Percentiles rank a stretch among this genome's conserved stretches.
These are phyloP conservation scores for Amyloporia xantha DNA, from an alignment of 768 basidiomycete genomes.

Conservation along the genomic window DNA sequence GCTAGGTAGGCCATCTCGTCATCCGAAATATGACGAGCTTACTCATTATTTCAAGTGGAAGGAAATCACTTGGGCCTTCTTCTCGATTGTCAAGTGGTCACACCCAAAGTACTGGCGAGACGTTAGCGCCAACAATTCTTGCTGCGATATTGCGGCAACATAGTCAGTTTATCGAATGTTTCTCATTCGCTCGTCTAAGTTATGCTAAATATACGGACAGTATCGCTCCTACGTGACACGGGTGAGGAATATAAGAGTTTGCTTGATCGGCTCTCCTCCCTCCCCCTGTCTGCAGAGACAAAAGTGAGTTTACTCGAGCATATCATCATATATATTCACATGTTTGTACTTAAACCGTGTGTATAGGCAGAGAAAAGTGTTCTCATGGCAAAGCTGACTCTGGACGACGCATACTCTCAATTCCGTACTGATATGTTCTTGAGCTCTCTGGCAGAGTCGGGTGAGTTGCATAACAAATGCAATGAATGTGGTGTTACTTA, in stretches of 20 bases:
- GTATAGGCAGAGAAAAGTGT: constrained; percentile 66
- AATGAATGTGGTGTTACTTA: not conserved
- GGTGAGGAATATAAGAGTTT: constrained; percentile 45
- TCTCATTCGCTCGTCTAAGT: not conserved
- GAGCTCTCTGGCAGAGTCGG: constrained; percentile 85
- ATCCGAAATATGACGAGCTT: not conserved
- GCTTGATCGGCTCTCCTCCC: constrained; percentile 48
- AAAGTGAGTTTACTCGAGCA: constrained; percentile 35
- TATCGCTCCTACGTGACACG: constrained; percentile 58
- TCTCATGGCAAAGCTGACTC: constrained; percentile 68
- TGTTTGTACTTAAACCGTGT: not conserved
- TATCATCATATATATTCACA: not conserved
- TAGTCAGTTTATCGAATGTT: constrained; percentile 39
- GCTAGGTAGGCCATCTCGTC: constrained; percentile 27
- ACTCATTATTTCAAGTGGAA: not conserved
- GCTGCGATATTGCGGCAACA: constrained; percentile 60
- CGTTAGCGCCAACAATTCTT: constrained; percentile 53
- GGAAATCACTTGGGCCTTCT: constrained; percentile 15
- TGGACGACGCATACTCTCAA: constrained; percentile 70
- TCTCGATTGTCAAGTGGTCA: constrained; percentile 5
- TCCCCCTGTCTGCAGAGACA: constrained; percentile 50
- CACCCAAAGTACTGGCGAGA: constrained; percentile 29
- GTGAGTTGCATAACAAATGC: constrained; percentile 54
- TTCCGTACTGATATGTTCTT: constrained; percentile 86
- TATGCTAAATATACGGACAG: constrained; percentile 32